Conservation (phyloP, 1,139 yeast genomes). For the Nakaseomyces sp. region DNA sequence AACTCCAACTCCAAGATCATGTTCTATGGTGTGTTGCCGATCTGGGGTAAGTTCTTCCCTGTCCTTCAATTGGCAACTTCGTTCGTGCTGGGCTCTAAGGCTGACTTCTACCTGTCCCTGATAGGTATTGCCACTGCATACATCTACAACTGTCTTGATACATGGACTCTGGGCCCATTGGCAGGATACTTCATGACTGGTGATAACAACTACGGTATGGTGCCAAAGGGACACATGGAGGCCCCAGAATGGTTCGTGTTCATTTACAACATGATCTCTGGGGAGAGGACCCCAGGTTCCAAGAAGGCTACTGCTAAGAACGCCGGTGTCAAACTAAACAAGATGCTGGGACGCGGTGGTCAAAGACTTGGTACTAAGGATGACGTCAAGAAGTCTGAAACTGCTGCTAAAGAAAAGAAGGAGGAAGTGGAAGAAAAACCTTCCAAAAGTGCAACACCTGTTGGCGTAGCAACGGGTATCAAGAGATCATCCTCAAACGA, state of each 20-base stretch:
- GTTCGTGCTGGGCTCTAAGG: conserved; percentile 21
- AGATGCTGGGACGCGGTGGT: conserved; percentile 4
- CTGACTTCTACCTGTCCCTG: conserved; percentile 15
- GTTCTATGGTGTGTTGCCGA: conserved; percentile 30
- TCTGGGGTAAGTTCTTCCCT: conserved; percentile 28
- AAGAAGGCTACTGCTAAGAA: not conserved
- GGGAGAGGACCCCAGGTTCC: conserved; percentile 8
- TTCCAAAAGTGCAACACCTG: not conserved
- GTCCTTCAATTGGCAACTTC: conserved; percentile 24
- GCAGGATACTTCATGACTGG: conserved; percentile 22
- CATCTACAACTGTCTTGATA: conserved; percentile 28
- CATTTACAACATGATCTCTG: conserved; percentile 8
- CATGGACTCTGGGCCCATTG: conserved; percentile 29
- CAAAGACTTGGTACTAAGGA: conserved; percentile 7
- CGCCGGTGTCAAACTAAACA: not conserved
- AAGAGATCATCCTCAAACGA: not conserved
- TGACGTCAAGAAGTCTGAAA: not conserved
- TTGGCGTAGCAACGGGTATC: not conserved
- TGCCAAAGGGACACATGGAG: conserved; percentile 22
- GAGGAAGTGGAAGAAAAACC: not conserved
- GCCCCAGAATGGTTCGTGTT: conserved; percentile 22
- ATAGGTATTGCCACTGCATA: conserved; percentile 27
- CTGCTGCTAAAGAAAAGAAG: not conserved
- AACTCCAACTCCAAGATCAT: conserved; percentile 23
- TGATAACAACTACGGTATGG: conserved; percentile 18